Evolutionary conservation across 1,284 basidiomycete species (phyloP).

Genomic region (Trametes polyzona): DNA sequence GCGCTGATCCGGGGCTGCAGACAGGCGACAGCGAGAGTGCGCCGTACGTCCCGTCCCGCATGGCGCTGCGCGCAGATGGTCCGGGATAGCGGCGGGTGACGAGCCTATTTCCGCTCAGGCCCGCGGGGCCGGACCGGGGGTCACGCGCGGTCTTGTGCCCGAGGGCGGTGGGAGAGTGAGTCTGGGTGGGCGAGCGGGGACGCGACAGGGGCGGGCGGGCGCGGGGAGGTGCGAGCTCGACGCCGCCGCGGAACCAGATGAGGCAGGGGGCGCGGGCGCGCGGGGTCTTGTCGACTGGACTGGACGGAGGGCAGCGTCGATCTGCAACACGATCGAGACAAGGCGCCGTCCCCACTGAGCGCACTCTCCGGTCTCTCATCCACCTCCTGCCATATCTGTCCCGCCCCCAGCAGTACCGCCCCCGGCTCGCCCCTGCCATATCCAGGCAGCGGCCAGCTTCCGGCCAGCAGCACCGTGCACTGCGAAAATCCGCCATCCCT

Average conservation of each 20-base stretch:
- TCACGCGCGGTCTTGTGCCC: conserved; percentile 18
- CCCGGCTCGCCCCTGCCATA: conserved; percentile 11
- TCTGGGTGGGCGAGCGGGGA: neutral
- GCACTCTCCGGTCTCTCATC: conserved; percentile 24
- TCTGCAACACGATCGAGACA: conserved; percentile 29
- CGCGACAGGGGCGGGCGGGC: neutral
- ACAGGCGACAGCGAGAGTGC: neutral
- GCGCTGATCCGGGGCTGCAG: conserved; percentile 14
- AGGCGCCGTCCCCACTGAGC: conserved; percentile 6
- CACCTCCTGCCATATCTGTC: conserved; percentile 11
- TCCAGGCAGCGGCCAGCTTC: conserved; percentile 2
- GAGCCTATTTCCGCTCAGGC: conserved; percentile 24
- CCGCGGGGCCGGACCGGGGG: conserved; percentile 18
- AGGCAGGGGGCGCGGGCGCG: conserved; percentile 14
- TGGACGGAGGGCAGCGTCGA: conserved; percentile 11
- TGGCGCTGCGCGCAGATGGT: conserved; percentile 21
- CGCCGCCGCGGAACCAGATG: conserved; percentile 22
- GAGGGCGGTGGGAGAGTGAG: neutral
- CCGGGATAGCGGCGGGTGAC: conserved; percentile 19
- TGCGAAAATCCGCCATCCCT: conserved; percentile 10
- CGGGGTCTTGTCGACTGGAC: neutral
- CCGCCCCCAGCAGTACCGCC: neutral
- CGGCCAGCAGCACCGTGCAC: neutral
- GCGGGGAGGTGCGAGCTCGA: neutral
- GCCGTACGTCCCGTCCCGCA: conserved; percentile 13